A percentile compares a stretch with the other conserved stretches of the same genome.
Evolutionary conservation across 176 grass and related monocot species (phyloP).

Genomic region (Lolium multiflorum): DNA sequence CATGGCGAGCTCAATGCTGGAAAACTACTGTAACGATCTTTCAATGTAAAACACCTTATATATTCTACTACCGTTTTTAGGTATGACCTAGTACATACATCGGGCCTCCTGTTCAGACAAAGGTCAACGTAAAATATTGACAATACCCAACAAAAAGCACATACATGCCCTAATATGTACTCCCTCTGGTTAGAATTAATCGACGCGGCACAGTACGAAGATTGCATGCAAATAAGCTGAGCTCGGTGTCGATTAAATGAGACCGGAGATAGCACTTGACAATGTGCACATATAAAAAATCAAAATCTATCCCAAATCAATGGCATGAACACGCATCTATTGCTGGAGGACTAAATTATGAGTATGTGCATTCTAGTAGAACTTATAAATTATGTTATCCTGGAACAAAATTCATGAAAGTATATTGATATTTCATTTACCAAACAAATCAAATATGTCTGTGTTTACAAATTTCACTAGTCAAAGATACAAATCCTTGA

Average conservation of each 20-base stretch:
- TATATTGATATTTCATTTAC: background rate
- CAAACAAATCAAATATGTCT: background rate
- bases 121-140: background rate
- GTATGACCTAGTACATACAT: too few species aligned
- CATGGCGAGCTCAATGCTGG: too few species aligned
- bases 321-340: background rate
- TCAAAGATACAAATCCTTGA: background rate
- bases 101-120: background rate
- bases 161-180: background rate
- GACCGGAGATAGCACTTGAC: too few species aligned
- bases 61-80: too few species aligned
- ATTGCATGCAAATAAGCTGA: too few species aligned
- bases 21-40: too few species aligned
- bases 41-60: too few species aligned
- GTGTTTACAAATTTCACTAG: background rate
- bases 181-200: too few species aligned
- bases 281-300: background rate
- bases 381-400: background rate
- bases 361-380: background rate
- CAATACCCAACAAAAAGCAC: too few species aligned
- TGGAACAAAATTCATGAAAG: background rate
- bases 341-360: background rate
- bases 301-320: background rate
- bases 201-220: too few species aligned
- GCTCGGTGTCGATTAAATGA: too few species aligned